phyloP scores from a whole-genome alignment of 441 rosid genomes.

The Croton setiger region DNA sequence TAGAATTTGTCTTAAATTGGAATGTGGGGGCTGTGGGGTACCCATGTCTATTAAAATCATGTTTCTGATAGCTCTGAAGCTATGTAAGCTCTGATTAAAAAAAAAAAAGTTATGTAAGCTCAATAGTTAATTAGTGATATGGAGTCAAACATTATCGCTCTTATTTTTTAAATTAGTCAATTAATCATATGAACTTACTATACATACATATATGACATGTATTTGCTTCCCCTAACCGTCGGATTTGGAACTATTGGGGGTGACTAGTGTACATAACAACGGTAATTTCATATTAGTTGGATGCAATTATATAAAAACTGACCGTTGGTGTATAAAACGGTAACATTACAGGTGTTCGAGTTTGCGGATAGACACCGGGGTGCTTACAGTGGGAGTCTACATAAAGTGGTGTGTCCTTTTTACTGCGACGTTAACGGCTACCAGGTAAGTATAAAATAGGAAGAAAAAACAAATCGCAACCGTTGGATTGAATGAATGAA shows the following conservation, averaged over 20 bases:
- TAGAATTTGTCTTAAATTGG: conserved; percentile 11
- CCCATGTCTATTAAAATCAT: background rate
- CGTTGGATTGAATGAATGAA: conserved; percentile 22
- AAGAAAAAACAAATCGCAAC: conserved; percentile 12
- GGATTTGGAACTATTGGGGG: no score
- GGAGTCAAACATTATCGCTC: no score
- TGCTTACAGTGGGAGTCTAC: conserved; percentile 68
- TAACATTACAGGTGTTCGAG: conserved; percentile 50
- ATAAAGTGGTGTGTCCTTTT: conserved; percentile 70
- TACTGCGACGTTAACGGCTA: conserved; percentile 90
- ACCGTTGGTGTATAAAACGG: conserved; percentile 32
- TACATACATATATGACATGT: no score
- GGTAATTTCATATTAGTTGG: background rate
- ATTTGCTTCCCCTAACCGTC: no score
- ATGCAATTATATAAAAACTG: conserved; percentile 4
- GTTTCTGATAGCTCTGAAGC: background rate
- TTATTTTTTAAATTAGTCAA: no score
- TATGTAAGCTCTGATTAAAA: no score
- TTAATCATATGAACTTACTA: no score
- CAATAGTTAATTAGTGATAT: background rate
- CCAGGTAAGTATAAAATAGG: conserved; percentile 43
- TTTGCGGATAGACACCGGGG: conserved; percentile 80
- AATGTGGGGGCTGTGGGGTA: background rate
- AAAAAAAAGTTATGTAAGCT: background rate
- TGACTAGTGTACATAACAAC: no score